Conservation (phyloP, 148 eudicot species). For the Chenopodium formosanum region DNA sequence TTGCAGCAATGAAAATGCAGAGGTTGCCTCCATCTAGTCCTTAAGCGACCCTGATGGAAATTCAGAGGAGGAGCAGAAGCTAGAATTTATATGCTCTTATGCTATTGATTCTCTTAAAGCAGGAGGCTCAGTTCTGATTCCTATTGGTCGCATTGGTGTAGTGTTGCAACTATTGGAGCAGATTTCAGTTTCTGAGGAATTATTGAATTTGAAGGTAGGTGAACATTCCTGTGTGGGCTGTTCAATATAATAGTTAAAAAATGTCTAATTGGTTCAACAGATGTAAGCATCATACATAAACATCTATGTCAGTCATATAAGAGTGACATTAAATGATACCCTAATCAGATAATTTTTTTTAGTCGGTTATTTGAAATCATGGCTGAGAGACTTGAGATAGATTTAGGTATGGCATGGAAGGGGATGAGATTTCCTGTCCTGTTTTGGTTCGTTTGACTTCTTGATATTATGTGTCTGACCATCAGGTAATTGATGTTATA, state of each 20-base stretch:
- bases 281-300: background rate
- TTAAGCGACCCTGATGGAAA: constrained; percentile 51
- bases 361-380: background rate
- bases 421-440: background rate
- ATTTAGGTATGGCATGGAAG: background rate
- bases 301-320: background rate
- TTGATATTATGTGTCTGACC: background rate
- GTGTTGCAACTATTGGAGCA: constrained; percentile 72
- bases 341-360: background rate
- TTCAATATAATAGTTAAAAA: background rate
- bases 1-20: constrained; percentile 38
- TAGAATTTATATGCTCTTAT: constrained; percentile 62
- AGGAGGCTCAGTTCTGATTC: constrained; percentile 81
- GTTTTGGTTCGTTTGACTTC: background rate
- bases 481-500: constrained; percentile 21
- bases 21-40: constrained; percentile 23
- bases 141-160: constrained; percentile 68
- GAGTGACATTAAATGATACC: background rate
- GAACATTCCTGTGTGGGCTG: background rate
- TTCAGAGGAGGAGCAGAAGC: constrained; percentile 64
- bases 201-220: constrained; percentile 53
- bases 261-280: background rate
- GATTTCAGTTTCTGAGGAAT: constrained; percentile 43
- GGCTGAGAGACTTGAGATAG: background rate
- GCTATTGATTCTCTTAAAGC: constrained; percentile 58